Conservation (phyloP, 345 rosid species). For the Eutrema heterophyllum region DNA sequence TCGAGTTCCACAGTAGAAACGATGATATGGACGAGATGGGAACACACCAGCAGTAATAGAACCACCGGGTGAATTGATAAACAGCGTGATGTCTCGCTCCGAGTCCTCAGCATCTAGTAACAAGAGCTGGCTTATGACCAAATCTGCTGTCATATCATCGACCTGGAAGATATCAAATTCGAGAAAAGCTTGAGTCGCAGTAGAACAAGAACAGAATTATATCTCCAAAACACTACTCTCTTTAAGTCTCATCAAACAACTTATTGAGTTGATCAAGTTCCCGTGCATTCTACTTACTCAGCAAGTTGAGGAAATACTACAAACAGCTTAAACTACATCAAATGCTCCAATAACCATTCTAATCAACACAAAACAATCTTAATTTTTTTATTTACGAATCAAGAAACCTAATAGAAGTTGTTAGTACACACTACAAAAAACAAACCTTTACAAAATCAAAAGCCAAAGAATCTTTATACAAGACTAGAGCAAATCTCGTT, state of each 20-base stretch:
- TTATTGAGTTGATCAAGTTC: neutral
- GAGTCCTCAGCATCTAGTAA: constrained; percentile 86
- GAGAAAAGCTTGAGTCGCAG: neutral
- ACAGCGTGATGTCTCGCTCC: constrained; percentile 65
- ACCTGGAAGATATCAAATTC: constrained; percentile 43
- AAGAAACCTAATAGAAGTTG: no score
- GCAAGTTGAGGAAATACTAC: neutral
- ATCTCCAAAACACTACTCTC: neutral
- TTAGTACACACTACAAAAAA: no score
- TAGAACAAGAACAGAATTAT: neutral
- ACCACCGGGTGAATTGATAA: constrained; percentile 95
- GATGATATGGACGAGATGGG: neutral
- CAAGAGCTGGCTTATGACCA: constrained; percentile 82
- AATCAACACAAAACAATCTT: neutral
- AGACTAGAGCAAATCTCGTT: neutral
- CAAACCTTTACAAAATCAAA: neutral
- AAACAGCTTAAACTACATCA: neutral
- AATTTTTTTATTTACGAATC: no score
- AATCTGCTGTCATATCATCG: constrained; percentile 83
- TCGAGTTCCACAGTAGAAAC: neutral
- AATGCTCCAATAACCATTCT: neutral
- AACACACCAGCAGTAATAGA: constrained; percentile 77
- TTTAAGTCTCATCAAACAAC: neutral
- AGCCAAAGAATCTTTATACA: neutral
- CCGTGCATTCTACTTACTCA: neutral